Evolutionary conservation across 805 yeast species (phyloP).

Genomic region (Priceomyces fermenticarens): DNA sequence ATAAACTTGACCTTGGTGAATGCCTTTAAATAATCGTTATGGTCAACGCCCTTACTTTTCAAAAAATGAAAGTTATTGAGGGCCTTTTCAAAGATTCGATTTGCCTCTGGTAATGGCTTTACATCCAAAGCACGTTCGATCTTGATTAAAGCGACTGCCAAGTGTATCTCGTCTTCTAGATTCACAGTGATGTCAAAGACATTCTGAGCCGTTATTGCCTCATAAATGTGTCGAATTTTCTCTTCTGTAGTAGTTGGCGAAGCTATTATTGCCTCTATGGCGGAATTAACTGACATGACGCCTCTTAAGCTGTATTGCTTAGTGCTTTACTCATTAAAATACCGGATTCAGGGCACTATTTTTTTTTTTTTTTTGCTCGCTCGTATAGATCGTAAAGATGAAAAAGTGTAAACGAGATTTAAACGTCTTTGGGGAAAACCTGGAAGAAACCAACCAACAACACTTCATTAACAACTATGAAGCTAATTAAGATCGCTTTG

Average conservation of each 20-base stretch:
- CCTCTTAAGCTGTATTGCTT: no score
- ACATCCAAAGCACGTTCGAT: constrained; percentile 1
- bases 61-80: not conserved
- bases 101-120: constrained; percentile 1
- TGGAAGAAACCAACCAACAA: no score
- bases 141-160: constrained; percentile 1
- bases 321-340: no score
- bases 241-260: constrained; percentile 2
- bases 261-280: not conserved
- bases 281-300: not conserved
- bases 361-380: no score
- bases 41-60: not conserved
- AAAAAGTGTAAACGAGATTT: no score
- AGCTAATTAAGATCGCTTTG: constrained; percentile 19
- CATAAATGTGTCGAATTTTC: not conserved
- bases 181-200: not conserved
- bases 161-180: not conserved
- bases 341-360: no score
- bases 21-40: constrained; percentile 2
- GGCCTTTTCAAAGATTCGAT: not conserved
- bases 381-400: no score
- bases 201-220: not conserved
- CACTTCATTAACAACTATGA: constrained; percentile 23
- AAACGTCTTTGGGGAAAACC: no score
- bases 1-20: constrained; percentile 23